Evolutionary conservation across 345 rosid species (phyloP).

Genomic region (Eucalyptus microcorys): DNA sequence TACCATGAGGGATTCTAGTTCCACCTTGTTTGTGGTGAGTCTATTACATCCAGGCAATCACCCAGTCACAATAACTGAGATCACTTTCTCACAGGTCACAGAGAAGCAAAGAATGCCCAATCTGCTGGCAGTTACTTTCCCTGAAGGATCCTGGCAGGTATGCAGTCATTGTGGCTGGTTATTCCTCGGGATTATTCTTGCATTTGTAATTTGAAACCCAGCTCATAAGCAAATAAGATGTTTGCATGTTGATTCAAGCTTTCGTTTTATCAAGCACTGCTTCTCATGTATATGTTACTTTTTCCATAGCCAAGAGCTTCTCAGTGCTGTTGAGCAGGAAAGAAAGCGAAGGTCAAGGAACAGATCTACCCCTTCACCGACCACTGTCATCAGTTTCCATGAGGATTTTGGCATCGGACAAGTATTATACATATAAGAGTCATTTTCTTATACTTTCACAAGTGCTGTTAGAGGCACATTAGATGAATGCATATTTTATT

Average conservation of each 20-base stretch:
- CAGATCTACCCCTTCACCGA: conserved; percentile 11
- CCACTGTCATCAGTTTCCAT: conserved; percentile 1
- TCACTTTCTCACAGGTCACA: conserved; percentile 54
- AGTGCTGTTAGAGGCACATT: background rate
- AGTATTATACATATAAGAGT: conserved; percentile 21
- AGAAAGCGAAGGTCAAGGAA: conserved; percentile 35
- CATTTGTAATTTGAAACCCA: background rate
- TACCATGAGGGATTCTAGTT: background rate
- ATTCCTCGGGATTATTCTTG: background rate
- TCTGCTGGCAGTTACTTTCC: conserved; percentile 71
- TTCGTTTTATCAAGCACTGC: background rate
- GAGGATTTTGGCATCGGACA: conserved; percentile 36
- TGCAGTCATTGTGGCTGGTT: background rate
- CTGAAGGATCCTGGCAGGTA: conserved; percentile 70
- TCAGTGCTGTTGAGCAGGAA: conserved; percentile 56
- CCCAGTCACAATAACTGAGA: background rate
- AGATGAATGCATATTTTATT: background rate
- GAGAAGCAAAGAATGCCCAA: conserved; percentile 94
- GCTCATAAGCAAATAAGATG: background rate
- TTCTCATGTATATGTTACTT: background rate
- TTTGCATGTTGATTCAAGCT: background rate
- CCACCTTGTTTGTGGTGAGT: background rate
- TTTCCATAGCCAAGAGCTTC: conserved; percentile 69
- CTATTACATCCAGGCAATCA: background rate
- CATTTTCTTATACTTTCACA: background rate